Conservation (phyloP, 257 asterid species). For the Cruciata laevipes region DNA sequence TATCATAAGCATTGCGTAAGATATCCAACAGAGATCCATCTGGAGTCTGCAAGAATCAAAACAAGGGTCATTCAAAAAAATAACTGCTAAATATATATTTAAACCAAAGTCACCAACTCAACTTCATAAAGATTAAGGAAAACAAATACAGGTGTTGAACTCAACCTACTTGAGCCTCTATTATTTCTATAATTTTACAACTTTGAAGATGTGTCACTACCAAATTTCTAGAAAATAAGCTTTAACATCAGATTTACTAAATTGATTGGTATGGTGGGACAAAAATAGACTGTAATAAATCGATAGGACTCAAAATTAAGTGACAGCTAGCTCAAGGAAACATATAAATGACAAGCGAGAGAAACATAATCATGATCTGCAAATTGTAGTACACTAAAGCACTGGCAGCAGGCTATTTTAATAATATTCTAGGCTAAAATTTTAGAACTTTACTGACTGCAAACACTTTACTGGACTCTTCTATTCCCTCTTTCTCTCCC, state of each 20-base stretch:
- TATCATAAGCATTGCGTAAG: conserved; percentile 92
- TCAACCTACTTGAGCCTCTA: background rate
- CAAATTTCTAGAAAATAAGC: background rate
- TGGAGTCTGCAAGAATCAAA: conserved; percentile 76
- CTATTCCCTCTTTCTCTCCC: too few species aligned
- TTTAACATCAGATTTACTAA: background rate
- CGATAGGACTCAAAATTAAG: background rate
- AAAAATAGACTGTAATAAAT: background rate
- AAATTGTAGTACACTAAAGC: too few species aligned
- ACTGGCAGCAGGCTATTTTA: background rate
- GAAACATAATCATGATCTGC: background rate
- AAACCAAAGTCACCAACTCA: background rate
- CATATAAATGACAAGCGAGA: background rate
- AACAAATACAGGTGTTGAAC: background rate
- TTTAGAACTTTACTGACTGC: background rate
- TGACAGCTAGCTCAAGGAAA: background rate
- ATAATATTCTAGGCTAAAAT: too few species aligned
- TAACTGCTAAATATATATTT: background rate
- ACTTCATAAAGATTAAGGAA: too few species aligned
- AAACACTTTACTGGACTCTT: too few species aligned
- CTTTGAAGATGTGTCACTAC: background rate
- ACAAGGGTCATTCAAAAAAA: conserved; percentile 7
- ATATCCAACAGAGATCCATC: conserved; percentile 94
- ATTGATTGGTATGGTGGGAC: background rate
- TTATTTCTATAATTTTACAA: background rate